These are phyloP conservation scores for Podospora anserina DNA, from an alignment of 495 filamentous ascomycete genomes.

Conservation along the genomic window DNA sequence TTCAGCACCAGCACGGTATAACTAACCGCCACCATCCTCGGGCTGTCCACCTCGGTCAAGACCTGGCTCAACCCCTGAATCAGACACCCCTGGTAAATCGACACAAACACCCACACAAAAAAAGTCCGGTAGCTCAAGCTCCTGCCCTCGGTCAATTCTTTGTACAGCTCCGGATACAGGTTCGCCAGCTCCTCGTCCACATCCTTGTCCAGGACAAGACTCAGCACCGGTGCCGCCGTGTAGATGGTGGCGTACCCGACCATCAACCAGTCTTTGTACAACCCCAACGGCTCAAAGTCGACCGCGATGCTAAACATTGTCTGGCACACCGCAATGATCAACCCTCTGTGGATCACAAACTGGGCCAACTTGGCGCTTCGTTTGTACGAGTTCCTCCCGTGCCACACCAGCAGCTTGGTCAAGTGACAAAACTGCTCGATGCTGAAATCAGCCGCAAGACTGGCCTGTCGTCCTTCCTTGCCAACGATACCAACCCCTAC, in stretches of 20 bases:
- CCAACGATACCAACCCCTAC: slow-evolving; percentile 98
- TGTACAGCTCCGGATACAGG: slow-evolving; percentile 96
- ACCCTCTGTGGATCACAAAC: slow-evolving; percentile 95
- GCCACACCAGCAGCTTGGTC: slow-evolving; percentile 97
- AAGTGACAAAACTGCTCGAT: slow-evolving; percentile 93
- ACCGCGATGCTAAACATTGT: slow-evolving; percentile 95
- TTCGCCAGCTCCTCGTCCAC: slow-evolving; percentile 91
- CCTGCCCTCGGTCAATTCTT: slow-evolving; percentile 81
- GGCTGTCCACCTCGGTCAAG: slow-evolving; percentile 67
- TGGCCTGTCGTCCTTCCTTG: slow-evolving; percentile 94
- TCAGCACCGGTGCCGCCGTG: slow-evolving; percentile 91
- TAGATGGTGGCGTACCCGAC: slow-evolving; percentile 97
- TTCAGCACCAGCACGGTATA: slow-evolving; percentile 93
- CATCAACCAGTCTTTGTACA: slow-evolving; percentile 95
- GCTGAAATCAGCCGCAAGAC: slow-evolving; percentile 91
- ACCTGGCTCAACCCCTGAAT: slow-evolving; percentile 92
- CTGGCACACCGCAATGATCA: slow-evolving; percentile 93
- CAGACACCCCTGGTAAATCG: slow-evolving; percentile 89
- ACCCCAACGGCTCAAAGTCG: slow-evolving; percentile 84
- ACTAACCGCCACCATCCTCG: slow-evolving; percentile 80
- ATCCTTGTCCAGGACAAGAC: slow-evolving; percentile 91
- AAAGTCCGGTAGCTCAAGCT: slow-evolving; percentile 90
- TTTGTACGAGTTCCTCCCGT: slow-evolving; percentile 95
- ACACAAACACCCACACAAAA: slow-evolving; percentile 94
- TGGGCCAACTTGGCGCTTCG: slow-evolving; percentile 91